Conservation (phyloP, 345 rosid genomes). For the Raphanus sativus region DNA sequence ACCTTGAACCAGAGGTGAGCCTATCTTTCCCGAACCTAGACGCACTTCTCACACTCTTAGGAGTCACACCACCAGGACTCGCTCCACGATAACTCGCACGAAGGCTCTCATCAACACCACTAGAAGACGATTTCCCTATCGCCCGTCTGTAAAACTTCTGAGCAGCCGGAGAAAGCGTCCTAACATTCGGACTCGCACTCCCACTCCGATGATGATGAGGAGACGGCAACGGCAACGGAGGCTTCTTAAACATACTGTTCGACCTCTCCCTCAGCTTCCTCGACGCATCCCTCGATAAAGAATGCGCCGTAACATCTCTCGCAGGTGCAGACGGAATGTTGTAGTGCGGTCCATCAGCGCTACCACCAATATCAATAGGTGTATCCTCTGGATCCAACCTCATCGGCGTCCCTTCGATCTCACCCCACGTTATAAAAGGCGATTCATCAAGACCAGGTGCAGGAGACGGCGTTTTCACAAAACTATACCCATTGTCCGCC, state of each 20-base stretch:
- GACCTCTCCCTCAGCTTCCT: slow-evolving; percentile 78
- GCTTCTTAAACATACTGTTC: slow-evolving; percentile 78
- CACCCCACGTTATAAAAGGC: slow-evolving; percentile 98
- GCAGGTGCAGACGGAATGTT: slow-evolving; percentile 74
- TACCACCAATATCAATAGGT: slow-evolving; percentile 86
- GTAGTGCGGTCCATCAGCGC: slow-evolving; percentile 79
- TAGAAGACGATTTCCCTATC: slow-evolving; percentile 72
- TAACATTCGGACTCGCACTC: slow-evolving; percentile 83
- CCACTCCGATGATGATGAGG: slow-evolving; percentile 91
- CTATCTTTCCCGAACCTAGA: slow-evolving; percentile 84
- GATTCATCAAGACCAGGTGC: slow-evolving; percentile 92
- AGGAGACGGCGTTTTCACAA: slow-evolving; percentile 92
- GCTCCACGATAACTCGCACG: slow-evolving; percentile 93
- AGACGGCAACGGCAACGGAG: slow-evolving; percentile 86
- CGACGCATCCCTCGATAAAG: slow-evolving; percentile 87
- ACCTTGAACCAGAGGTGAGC: slow-evolving; percentile 54
- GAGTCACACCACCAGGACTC: slow-evolving; percentile 62
- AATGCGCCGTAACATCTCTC: slow-evolving; percentile 83
- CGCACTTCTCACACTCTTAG: slow-evolving; percentile 67
- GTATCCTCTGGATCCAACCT: slow-evolving; percentile 88
- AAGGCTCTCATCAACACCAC: slow-evolving; percentile 92
- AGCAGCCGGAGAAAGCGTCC: slow-evolving; percentile 89
- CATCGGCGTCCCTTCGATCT: slow-evolving; percentile 95
- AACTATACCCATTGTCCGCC: slow-evolving; percentile 83
- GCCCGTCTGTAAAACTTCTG: slow-evolving; percentile 91